A percentile compares a stretch with the other conserved stretches of the same genome.
phyloP scores from a whole-genome alignment of 306 rosid species.

The Vicia villosa region DNA sequence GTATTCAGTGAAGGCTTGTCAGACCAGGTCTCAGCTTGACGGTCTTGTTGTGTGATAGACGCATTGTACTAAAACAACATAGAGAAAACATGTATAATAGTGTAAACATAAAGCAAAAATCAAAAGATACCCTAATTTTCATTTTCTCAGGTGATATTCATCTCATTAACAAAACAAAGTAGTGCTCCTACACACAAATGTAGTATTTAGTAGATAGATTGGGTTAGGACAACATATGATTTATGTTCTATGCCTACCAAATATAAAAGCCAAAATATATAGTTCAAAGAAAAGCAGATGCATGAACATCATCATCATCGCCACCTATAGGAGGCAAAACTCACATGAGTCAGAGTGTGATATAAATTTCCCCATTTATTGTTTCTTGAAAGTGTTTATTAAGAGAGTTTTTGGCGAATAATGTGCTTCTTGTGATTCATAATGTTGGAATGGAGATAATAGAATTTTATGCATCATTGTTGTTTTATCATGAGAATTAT shows the following conservation, averaged over 20 bases:
- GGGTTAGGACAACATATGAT: not conserved
- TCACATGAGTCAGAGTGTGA: too few relatives aligned
- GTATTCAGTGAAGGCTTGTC: conserved; percentile 59
- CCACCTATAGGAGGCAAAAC: not conserved
- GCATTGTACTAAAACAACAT: conserved; percentile 48
- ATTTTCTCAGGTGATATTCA: conserved; percentile 14
- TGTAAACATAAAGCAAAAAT: conserved; percentile 14
- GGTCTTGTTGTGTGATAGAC: conserved; percentile 66
- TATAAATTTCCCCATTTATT: not conserved
- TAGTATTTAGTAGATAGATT: conserved; percentile 8
- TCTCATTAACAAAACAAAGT: conserved; percentile 26
- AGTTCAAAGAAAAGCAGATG: not conserved
- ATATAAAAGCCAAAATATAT: too few relatives aligned
- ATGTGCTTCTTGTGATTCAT: not conserved
- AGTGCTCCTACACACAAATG: conserved; percentile 4
- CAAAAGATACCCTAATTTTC: conserved; percentile 10
- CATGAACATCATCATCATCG: not conserved
- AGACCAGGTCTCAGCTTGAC: conserved; percentile 62
- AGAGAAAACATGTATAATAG: conserved; percentile 11
- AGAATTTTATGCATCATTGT: not conserved
- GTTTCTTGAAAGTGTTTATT: not conserved
- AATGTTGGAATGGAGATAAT: not conserved
- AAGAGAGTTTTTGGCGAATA: not conserved
- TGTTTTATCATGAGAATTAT: not conserved
- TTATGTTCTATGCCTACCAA: not conserved